Evolutionary conservation across 1,284 basidiomycete genomes (phyloP).

Genomic region (Stereum hirsutum): DNA sequence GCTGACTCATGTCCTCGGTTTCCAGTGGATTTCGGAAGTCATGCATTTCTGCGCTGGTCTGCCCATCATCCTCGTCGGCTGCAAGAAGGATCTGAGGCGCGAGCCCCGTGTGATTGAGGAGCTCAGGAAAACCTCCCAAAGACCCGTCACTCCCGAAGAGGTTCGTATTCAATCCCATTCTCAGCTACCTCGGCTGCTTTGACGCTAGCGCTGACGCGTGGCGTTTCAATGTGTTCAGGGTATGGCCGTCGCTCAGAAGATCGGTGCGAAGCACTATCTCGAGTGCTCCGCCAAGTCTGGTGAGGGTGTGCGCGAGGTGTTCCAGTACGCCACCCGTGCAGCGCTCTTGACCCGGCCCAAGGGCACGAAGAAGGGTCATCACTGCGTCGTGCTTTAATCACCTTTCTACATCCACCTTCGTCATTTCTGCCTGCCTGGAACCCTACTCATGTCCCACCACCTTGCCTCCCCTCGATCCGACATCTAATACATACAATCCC

Average conservation of each 20-base stretch:
- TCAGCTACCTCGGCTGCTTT: background rate
- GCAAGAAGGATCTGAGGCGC: conserved; percentile 66
- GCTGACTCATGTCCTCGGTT: too few relatives aligned
- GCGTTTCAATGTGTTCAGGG: conserved; percentile 44
- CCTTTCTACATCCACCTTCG: too few relatives aligned
- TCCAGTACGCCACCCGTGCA: conserved; percentile 65
- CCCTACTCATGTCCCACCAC: too few relatives aligned
- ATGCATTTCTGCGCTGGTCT: conserved; percentile 71
- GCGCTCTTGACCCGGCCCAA: conserved; percentile 39
- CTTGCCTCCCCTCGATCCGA: too few relatives aligned
- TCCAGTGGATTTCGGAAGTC: conserved; percentile 73
- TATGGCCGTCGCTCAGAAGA: conserved; percentile 65
- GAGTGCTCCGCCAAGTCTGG: conserved; percentile 71
- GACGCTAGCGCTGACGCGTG: conserved; percentile 4
- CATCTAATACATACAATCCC: too few relatives aligned
- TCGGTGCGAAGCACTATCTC: conserved; percentile 65
- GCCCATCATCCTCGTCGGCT: conserved; percentile 70
- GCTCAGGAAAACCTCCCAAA: conserved; percentile 51
- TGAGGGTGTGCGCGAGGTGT: conserved; percentile 69
- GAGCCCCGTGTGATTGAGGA: conserved; percentile 46
- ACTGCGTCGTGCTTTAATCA: conserved; percentile 45
- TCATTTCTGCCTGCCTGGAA: too few relatives aligned
- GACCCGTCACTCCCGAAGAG: conserved; percentile 50
- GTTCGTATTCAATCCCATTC: conserved; percentile 19
- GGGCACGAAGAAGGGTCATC: conserved; percentile 26